Base-by-base conservation (phyloP, 352 stramenopile species). In the Phytophthora melonis region DNA sequence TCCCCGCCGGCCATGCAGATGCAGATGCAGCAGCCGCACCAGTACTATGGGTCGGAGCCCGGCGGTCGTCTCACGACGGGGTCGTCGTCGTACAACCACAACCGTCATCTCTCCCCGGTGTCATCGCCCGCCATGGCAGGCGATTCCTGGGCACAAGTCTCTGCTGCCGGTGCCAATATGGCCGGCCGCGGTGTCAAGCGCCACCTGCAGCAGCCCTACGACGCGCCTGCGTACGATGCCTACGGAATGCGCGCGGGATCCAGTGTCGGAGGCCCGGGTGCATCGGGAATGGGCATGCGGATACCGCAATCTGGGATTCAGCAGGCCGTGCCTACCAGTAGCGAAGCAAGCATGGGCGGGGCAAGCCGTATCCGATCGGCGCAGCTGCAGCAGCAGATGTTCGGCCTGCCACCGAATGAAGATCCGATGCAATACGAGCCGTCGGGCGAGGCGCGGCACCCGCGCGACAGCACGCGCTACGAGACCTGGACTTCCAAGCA, bases 401-500 rank as follows among this genome's bases (percentile, higher is more conserved):
- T 72, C 34, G 64, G 62, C 13, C 27, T 30, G 21, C 75, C 75
- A n/a, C 76, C 73, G 5, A 77, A 69, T n/a, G 71, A 84, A 47
- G 77, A 85, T 56, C 74, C 80, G 27, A 65, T 71, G 32, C 76
- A 82, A 58, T 83, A 82, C 36, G 76, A 86, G 41, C 69, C 74
- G 2, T 64, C 75, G 9, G 79, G 83, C 2, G 74, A 84, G 65
- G 88, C 84, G 34, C 87, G 87, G 21, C 77, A 84, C 11, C 85
- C 84, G 9, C 80, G 83, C 0, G 82, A 93, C 58, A 88, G 83
- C 68, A 80, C 78, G 14, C 72, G 85, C 11, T 94, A 94, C 62
- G 87, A 94, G 74, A 94, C 87, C 19, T 94, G 87, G 87, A 94
- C 87, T 3, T 93, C 85, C 18, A 94, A 94, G 73, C 87, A 94